Evolutionary conservation across 2,329 filamentous ascomycete genomes (phyloP).

Genomic region (Akanthomyces muscarius): DNA sequence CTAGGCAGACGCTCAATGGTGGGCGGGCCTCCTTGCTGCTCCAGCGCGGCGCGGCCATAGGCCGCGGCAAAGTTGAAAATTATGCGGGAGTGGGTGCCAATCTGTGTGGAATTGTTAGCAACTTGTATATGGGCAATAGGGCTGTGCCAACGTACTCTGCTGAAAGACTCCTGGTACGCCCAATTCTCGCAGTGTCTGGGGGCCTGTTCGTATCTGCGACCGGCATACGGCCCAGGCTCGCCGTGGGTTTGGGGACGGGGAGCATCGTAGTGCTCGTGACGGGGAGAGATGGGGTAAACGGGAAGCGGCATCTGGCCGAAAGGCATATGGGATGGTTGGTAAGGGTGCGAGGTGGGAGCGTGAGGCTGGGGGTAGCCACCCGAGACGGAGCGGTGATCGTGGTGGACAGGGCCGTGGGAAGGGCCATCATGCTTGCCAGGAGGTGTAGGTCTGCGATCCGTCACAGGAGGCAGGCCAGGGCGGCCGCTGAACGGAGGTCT

Average conservation of each 20-base stretch:
- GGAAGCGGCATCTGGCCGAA: conserved; percentile 47
- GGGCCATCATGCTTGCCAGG: conserved; percentile 38
- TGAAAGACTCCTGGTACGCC: conserved; percentile 50
- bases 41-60: conserved; percentile 50
- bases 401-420: conserved; percentile 25
- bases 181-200: conserved; percentile 50
- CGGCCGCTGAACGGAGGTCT: conserved; percentile 34
- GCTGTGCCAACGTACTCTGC: conserved; percentile 38
- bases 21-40: conserved; percentile 52
- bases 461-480: conserved; percentile 37
- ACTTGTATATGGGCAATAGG: neutral
- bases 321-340: conserved; percentile 41
- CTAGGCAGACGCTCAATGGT: conserved; percentile 52
- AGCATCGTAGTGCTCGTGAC: conserved; percentile 45
- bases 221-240: conserved; percentile 40
- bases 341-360: conserved; percentile 30
- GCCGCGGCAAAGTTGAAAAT: conserved; percentile 55
- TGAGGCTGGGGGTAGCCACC: conserved; percentile 38
- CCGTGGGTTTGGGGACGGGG: conserved; percentile 43
- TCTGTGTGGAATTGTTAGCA: conserved; percentile 34
- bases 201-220: conserved; percentile 42
- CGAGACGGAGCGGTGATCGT: conserved; percentile 29
- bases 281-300: conserved; percentile 47
- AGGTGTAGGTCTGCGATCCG: conserved; percentile 41
- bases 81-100: conserved; percentile 48